Percentiles rank a stretch among this genome's conserved stretches.
These are phyloP conservation scores for Zygoascus flipseniorum DNA, from an alignment of 805 yeast genomes.

Conservation along the genomic window DNA sequence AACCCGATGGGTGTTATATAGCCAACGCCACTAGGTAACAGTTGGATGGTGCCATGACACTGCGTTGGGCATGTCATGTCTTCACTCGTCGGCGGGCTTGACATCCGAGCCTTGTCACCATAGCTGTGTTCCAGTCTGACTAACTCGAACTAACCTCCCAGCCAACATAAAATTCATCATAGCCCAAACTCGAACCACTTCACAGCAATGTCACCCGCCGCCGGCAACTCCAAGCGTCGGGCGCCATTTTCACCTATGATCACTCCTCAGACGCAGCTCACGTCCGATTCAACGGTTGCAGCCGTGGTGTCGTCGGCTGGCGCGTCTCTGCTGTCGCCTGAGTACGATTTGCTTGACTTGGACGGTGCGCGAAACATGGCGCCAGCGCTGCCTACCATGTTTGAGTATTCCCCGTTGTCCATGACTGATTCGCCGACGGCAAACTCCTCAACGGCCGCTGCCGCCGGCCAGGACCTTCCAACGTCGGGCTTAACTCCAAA, in stretches of 20 bases:
- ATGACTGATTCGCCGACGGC: slow-evolving; percentile 6
- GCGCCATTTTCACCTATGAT: slow-evolving; percentile 2
- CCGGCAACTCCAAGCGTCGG: background rate
- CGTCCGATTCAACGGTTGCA: background rate
- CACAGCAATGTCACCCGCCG: background rate
- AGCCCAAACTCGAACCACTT: background rate
- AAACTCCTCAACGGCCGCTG: background rate
- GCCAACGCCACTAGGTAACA: too few relatives aligned
- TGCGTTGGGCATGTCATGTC: too few relatives aligned
- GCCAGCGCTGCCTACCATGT: background rate
- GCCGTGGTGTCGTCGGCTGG: background rate
- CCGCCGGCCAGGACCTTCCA: background rate
- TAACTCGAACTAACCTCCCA: background rate
- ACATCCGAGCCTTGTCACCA: background rate
- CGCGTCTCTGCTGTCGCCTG: slow-evolving; percentile 3
- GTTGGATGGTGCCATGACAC: too few relatives aligned
- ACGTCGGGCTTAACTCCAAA: background rate
- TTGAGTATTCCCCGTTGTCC: slow-evolving; percentile 4
- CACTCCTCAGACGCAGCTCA: background rate
- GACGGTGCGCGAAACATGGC: background rate
- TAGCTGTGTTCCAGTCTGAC: background rate
- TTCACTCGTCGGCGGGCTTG: too few relatives aligned
- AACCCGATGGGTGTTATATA: too few relatives aligned
- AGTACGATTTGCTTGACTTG: slow-evolving; percentile 3
- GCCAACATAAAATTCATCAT: background rate